These are phyloP conservation scores for Stephania yunnanensis DNA, from an alignment of 164 flowering plant genomes.

Conservation along the genomic window DNA sequence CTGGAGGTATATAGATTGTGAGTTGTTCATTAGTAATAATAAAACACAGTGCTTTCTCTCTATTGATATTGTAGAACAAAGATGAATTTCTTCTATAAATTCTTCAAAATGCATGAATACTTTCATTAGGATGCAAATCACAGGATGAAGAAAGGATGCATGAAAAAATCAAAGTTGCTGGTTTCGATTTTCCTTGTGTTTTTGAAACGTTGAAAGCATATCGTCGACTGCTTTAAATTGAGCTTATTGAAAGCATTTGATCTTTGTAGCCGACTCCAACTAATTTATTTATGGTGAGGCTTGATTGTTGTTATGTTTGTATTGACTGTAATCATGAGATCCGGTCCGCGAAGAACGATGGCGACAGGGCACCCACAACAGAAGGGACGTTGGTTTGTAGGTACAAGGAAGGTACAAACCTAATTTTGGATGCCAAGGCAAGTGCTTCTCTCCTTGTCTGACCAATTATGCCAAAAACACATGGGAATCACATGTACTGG, in stretches of 20 bases:
- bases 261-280: neutral
- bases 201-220: neutral
- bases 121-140: neutral
- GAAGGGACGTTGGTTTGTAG: neutral
- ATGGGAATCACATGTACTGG: slow-evolving; percentile 1
- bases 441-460: neutral
- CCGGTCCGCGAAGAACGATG: too few species aligned
- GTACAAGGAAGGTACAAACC: neutral
- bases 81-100: neutral
- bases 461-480: neutral
- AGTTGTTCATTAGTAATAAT: neutral
- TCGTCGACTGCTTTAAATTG: neutral
- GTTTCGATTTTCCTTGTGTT: neutral
- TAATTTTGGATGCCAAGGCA: neutral
- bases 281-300: neutral
- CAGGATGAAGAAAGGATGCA: too few species aligned
- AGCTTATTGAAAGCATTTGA: too few species aligned
- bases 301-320: neutral
- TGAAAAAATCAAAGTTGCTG: neutral
- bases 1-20: neutral
- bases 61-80: neutral
- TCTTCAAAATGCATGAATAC: neutral
- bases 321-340: too few species aligned
- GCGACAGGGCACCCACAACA: neutral
- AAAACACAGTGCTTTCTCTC: neutral